Conservation (phyloP, 176 grass and related monocot genomes). For the Luzula sylvatica region DNA sequence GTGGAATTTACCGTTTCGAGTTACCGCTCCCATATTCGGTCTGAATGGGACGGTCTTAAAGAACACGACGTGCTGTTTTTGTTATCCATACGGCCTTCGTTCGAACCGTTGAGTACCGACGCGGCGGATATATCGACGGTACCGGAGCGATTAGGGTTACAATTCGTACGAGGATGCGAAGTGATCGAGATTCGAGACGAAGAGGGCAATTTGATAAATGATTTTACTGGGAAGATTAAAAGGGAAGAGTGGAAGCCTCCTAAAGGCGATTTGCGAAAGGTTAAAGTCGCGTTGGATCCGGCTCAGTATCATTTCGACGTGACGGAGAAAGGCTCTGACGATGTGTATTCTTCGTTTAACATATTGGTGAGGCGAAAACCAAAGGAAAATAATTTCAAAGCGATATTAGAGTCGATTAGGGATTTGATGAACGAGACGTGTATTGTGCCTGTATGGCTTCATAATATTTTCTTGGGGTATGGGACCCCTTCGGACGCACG, state of each 20-base stretch:
- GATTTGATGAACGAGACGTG: slow-evolving; percentile 99
- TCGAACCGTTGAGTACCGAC: slow-evolving; percentile 85
- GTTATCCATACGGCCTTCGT: slow-evolving; percentile 82
- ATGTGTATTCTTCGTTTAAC: slow-evolving; percentile 90
- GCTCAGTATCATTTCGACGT: slow-evolving; percentile 90
- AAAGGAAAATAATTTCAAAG: slow-evolving; percentile 99
- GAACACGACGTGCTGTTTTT: slow-evolving; percentile 98
- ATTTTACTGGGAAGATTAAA: slow-evolving; percentile 94
- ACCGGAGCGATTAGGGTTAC: slow-evolving; percentile 82
- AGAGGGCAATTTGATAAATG: slow-evolving; percentile 91
- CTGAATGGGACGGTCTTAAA: slow-evolving; percentile 87
- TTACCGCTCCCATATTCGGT: slow-evolving; percentile 78
- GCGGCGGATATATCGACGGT: slow-evolving; percentile 87
- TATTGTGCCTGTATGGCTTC: slow-evolving; percentile 96
- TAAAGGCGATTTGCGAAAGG: slow-evolving; percentile 88
- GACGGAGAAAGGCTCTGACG: slow-evolving; percentile 71
- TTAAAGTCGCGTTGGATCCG: slow-evolving; percentile 79
- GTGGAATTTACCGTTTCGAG: slow-evolving; percentile 74
- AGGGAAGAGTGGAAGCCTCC: slow-evolving; percentile 96
- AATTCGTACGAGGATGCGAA: slow-evolving; percentile 94
- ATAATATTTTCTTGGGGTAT: slow-evolving; percentile 98
- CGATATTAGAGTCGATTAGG: slow-evolving; percentile 95
- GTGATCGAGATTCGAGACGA: slow-evolving; percentile 88
- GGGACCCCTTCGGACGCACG: slow-evolving; percentile 88
- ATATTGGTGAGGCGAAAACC: slow-evolving; percentile 97